phyloP scores from a whole-genome alignment of 2,329 filamentous ascomycete genomes.

The Dendrostoma leiphaemia region DNA sequence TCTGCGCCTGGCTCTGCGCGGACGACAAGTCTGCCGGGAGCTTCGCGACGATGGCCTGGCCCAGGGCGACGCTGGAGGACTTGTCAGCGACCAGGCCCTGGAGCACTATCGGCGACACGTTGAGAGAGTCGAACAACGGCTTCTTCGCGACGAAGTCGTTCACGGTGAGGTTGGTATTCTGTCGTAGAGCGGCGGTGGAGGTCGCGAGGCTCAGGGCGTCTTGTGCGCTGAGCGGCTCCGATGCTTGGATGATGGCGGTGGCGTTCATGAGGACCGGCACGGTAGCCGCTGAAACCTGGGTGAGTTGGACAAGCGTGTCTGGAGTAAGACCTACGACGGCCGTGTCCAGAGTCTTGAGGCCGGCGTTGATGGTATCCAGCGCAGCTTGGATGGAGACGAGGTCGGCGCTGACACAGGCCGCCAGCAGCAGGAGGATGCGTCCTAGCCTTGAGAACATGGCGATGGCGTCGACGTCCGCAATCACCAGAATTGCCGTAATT shows the following conservation, averaged over 20 bases:
- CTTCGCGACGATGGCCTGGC: slow-evolving; percentile 2
- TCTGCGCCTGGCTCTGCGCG: slow-evolving; percentile 1
- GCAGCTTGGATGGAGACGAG: slow-evolving; percentile 5
- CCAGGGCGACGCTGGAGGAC: neutral
- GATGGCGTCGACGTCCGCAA: no score
- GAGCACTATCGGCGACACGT: neutral
- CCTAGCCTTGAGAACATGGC: neutral
- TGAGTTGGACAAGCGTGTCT: neutral
- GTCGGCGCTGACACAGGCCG: neutral
- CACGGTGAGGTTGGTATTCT: slow-evolving; percentile 10
- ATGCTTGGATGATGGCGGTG: slow-evolving; percentile 1
- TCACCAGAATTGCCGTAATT: no score
- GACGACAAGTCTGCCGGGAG: neutral
- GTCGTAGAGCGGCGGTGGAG: slow-evolving; percentile 4
- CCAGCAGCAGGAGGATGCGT: neutral
- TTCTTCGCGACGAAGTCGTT: slow-evolving; percentile 11
- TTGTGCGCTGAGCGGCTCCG: neutral
- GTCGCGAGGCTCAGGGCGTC: slow-evolving; percentile 1
- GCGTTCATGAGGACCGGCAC: slow-evolving; percentile 5
- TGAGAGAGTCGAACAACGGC: neutral
- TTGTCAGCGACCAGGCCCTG: neutral
- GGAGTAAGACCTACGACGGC: neutral
- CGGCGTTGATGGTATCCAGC: slow-evolving; percentile 8
- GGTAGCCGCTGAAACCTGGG: neutral
- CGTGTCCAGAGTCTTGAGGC: slow-evolving; percentile 4